phyloP scores from a whole-genome alignment of 2,329 filamentous ascomycete genomes.

The Fusarium mexicanum region DNA sequence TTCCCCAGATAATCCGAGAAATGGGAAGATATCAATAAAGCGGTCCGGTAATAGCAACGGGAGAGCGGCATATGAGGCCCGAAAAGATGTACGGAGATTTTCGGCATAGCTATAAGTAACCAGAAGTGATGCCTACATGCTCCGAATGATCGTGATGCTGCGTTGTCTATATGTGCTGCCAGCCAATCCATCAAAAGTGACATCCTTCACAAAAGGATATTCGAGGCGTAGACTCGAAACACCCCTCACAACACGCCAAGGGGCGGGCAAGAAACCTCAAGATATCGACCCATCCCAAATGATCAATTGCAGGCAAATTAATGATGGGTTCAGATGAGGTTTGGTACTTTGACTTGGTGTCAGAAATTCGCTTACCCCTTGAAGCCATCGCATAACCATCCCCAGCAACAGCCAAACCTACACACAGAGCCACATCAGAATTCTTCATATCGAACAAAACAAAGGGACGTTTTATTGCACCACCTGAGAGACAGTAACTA shows the following conservation, averaged over 20 bases:
- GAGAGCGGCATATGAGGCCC: too few relatives aligned
- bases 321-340: not conserved
- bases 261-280: not conserved
- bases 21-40: too few relatives aligned
- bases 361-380: not conserved
- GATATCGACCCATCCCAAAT: not conserved
- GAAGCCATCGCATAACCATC: not conserved
- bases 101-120: rapidly evolving
- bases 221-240: rapidly evolving
- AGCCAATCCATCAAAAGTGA: not conserved
- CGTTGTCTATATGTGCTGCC: too few relatives aligned
- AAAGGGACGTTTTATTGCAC: slow-evolving; percentile 22
- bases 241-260: rapidly evolving
- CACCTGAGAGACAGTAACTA: slow-evolving; percentile 12
- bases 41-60: too few relatives aligned
- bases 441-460: not conserved
- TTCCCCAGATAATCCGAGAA: too few relatives aligned
- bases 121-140: rapidly evolving
- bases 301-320: not conserved
- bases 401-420: not conserved
- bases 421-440: not conserved
- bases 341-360: rapidly evolving
- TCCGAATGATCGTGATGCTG: rapidly evolving
- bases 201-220: rapidly evolving
- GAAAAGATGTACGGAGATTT: too few relatives aligned